These are phyloP conservation scores for Sinapis alba DNA, from an alignment of 441 rosid species.

Conservation along the genomic window DNA sequence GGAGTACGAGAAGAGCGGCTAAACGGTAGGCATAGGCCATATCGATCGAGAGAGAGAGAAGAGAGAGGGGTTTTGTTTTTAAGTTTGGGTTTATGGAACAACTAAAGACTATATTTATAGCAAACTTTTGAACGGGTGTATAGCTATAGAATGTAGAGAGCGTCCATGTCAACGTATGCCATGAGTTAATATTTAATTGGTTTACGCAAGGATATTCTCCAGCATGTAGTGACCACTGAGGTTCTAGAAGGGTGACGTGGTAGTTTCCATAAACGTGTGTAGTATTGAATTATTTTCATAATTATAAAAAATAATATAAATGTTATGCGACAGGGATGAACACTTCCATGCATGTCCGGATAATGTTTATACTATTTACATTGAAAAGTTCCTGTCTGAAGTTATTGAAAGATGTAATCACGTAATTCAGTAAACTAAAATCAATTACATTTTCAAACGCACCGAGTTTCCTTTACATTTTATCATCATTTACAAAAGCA, in stretches of 20 bases:
- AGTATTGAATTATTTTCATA: not conserved
- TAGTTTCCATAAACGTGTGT: conserved; percentile 12
- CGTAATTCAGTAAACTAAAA: not conserved
- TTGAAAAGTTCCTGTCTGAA: conserved; percentile 13
- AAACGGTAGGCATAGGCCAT: conserved; percentile 31
- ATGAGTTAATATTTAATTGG: conserved; percentile 30
- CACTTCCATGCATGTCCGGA: conserved; percentile 34
- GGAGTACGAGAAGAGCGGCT: conserved; percentile 1
- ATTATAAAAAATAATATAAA: not conserved
- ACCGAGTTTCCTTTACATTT: not conserved
- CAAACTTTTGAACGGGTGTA: not conserved
- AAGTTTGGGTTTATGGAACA: conserved; percentile 9
- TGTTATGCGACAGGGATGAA: conserved; percentile 21
- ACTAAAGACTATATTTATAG: conserved; percentile 20
- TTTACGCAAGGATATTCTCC: not conserved
- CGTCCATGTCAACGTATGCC: conserved; percentile 18
- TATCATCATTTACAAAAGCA: not conserved
- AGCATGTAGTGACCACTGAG: conserved; percentile 25
- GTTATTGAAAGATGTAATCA: not conserved
- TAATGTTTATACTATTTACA: conserved; percentile 32
- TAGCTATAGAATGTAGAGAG: conserved; percentile 14
- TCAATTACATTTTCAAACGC: not conserved
- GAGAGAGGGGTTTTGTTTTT: not conserved
- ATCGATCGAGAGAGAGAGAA: not conserved
- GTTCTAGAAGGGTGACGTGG: conserved; percentile 34